These are phyloP conservation scores for Leccinum huronense DNA, from an alignment of 1,284 basidiomycete genomes.

Conservation along the genomic window DNA sequence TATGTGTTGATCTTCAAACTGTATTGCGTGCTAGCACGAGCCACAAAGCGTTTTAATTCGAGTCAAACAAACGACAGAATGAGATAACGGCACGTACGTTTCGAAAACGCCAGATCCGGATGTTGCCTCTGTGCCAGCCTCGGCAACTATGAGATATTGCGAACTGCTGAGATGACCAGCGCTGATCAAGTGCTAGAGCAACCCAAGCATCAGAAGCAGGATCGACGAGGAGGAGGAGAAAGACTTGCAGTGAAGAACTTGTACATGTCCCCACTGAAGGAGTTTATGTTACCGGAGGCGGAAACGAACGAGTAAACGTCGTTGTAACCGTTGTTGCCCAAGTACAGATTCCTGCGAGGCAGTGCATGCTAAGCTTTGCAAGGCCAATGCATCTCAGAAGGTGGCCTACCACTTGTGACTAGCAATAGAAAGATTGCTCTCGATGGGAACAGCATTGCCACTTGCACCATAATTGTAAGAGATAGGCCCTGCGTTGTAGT, in stretches of 20 bases:
- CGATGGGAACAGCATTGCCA: constrained; percentile 50
- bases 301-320: constrained; percentile 65
- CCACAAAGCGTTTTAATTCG: neutral
- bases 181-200: constrained; percentile 50
- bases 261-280: constrained; percentile 57
- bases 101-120: constrained; percentile 40
- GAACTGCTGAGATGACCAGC: constrained; percentile 44
- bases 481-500: constrained; percentile 58
- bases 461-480: constrained; percentile 45
- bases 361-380: neutral
- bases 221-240: neutral
- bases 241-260: constrained; percentile 49
- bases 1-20: constrained; percentile 41
- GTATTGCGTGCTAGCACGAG: constrained; percentile 38
- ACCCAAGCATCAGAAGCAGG: neutral
- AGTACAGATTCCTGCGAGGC: constrained; percentile 53
- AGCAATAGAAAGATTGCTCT: constrained; percentile 45
- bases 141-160: constrained; percentile 43
- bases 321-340: constrained; percentile 58
- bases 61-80: neutral
- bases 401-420: constrained; percentile 48
- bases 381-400: neutral
- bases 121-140: constrained; percentile 47
- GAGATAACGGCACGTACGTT: constrained; percentile 35
- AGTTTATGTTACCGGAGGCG: constrained; percentile 42